A percentile compares a stretch with the other conserved stretches of the same genome.
Conservation (phyloP, 345 rosid species). For the Rubroshorea leprosula region DNA sequence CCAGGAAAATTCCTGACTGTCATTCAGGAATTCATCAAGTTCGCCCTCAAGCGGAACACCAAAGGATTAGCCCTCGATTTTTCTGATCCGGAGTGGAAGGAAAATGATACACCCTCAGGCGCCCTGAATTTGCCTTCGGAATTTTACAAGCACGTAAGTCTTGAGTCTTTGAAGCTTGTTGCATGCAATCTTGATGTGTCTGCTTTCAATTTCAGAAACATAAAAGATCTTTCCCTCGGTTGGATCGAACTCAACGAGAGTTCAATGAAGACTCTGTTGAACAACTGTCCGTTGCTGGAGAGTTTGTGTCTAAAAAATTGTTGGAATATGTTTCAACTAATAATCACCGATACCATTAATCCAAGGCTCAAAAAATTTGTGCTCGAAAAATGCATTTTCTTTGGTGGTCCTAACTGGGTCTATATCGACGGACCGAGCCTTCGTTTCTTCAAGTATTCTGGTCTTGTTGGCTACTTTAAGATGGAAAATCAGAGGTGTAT, state of each 20-base stretch:
- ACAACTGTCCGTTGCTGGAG: conserved; percentile 23
- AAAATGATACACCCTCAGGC: too few relatives aligned
- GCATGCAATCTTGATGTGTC: conserved; percentile 21
- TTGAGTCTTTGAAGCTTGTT: conserved; percentile 27
- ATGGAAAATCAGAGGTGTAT: background rate
- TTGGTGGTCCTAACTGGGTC: background rate
- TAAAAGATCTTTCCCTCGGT: conserved; percentile 31
- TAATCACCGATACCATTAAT: background rate
- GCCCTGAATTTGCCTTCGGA: background rate
- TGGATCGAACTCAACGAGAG: conserved; percentile 22
- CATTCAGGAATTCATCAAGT: conserved; percentile 15
- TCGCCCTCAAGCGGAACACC: conserved; percentile 12
- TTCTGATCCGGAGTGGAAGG: too few relatives aligned
- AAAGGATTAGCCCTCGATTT: conserved; percentile 32
- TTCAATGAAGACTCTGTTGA: conserved; percentile 14
- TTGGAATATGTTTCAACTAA: conserved; percentile 17
- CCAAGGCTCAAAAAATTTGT: conserved; percentile 17
- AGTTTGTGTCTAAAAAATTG: conserved; percentile 32
- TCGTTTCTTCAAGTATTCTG: conserved; percentile 24
- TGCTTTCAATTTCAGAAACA: conserved; percentile 1
- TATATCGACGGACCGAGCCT: background rate
- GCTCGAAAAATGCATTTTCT: conserved; percentile 27
- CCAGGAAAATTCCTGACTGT: conserved; percentile 11
- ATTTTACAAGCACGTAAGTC: background rate
- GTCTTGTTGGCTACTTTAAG: conserved; percentile 13